Evolutionary conservation across 768 basidiomycete genomes (phyloP), one percentile per base, ranked within the genome.

Genomic region (Suillus spraguei): DNA sequence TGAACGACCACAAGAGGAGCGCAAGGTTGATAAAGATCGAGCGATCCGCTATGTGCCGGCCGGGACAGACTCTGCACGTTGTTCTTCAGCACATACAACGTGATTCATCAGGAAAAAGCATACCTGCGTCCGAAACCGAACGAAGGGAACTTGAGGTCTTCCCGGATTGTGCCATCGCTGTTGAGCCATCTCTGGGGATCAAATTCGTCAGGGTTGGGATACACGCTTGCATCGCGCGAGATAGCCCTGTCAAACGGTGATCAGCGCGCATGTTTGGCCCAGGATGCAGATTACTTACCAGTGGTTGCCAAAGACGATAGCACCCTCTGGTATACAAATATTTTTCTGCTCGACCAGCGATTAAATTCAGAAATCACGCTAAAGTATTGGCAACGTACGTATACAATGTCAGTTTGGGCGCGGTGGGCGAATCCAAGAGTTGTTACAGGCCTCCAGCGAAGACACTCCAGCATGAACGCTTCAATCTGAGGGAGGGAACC

Each of bases 11-110:
- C 39, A 88, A 72, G 2, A 87, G 74, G 16, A 89, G 78, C 0
- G 87, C 87, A 0, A 85, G 82, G 63, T 87, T 90, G 65, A 91
- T 77, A 67, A 87, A 88, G 3, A 91, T 73, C 8, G 89, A 90
- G 5, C 87, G 82, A 73, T 76, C 72, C 22, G 73, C 88, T 38
- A 91, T 82, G 70, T 88, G 82, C 67, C 85, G 83, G 0, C 88
- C 88, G 0, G 87, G 88, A 64, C 88, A 91, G 6, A 89, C 79
- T n/a, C 88, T 84, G n/a, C 13, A 24, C 60, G 33, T 44, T 4
- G 13, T 4, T 24, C 28, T 22, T 22, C 6, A 5, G 10, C 1
- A 16, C 4, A 36, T 13, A 28, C 9, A 6, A 33, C 24, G 13
- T 20, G 20, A 36, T 4, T 22, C 2, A 55, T 54, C 35, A 38